phyloP scores from a whole-genome alignment of 345 rosid species.

The Raphanus raphanistrum region DNA sequence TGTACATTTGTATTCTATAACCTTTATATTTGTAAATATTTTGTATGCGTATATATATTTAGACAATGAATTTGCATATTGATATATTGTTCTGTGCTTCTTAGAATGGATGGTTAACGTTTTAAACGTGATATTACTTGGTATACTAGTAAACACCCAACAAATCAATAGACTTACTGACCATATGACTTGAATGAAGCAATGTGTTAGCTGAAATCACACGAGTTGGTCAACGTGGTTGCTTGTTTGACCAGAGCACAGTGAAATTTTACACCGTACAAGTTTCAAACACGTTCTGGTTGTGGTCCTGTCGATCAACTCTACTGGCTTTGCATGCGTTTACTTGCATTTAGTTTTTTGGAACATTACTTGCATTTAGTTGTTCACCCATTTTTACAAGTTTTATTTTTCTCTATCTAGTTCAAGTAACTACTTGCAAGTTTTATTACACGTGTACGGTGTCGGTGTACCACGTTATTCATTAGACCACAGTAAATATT shows the following conservation, averaged over 20 bases:
- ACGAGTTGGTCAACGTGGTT: constrained; percentile 1
- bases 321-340: not conserved
- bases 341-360: not conserved
- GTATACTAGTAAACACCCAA: not conserved
- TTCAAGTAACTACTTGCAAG: no score
- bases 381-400: no score
- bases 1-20: constrained; percentile 13
- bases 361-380: no score
- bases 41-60: not conserved
- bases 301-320: not conserved
- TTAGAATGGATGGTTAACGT: not conserved
- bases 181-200: not conserved
- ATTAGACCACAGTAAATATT: no score
- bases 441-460: no score
- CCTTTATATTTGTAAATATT: not conserved
- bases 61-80: not conserved
- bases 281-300: constrained; percentile 19
- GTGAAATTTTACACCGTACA: constrained; percentile 15
- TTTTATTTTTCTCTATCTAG: no score
- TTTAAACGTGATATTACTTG: not conserved
- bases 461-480: no score
- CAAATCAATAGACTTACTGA: not conserved
- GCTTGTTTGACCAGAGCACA: constrained; percentile 26
- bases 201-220: constrained; percentile 2
- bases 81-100: not conserved